phyloP scores from a whole-genome alignment of 768 basidiomycete species.

The Pisolithus orientalis region DNA sequence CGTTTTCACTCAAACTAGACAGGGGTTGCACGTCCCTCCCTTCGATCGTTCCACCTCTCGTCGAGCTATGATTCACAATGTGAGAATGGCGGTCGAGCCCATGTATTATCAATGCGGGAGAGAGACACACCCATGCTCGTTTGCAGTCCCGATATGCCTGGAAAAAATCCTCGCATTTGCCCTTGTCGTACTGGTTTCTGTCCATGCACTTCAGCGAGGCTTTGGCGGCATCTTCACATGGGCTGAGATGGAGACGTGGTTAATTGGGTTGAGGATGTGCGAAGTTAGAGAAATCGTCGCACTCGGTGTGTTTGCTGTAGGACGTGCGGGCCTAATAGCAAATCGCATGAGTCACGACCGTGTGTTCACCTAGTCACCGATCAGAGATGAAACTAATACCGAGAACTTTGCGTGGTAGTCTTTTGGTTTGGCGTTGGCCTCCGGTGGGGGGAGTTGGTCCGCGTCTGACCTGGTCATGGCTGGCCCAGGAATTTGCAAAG shows the following conservation, averaged over 20 bases:
- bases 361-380: neutral
- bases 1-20: neutral
- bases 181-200: conserved; percentile 60
- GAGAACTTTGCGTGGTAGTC: conserved; percentile 49
- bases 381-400: conserved; percentile 30
- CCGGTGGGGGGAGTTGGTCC: conserved; percentile 31
- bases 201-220: conserved; percentile 71
- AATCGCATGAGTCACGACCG: conserved; percentile 8
- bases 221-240: conserved; percentile 70
- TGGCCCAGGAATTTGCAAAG: no score
- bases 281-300: conserved; percentile 17
- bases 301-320: conserved; percentile 41
- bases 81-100: neutral
- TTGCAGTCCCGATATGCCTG: conserved; percentile 82
- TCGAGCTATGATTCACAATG: conserved; percentile 43
- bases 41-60: conserved; percentile 55
- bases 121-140: conserved; percentile 58
- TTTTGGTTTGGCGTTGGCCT: conserved; percentile 44
- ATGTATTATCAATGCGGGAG: neutral
- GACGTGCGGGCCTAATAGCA: conserved; percentile 29
- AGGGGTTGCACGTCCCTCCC: conserved; percentile 28
- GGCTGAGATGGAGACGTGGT: conserved; percentile 34
- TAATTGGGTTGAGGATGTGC: neutral
- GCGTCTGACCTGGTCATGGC: neutral
- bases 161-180: conserved; percentile 72